Evolutionary conservation across 2,329 filamentous ascomycete genomes (phyloP).

Genomic region (Aspergillus caelatus): DNA sequence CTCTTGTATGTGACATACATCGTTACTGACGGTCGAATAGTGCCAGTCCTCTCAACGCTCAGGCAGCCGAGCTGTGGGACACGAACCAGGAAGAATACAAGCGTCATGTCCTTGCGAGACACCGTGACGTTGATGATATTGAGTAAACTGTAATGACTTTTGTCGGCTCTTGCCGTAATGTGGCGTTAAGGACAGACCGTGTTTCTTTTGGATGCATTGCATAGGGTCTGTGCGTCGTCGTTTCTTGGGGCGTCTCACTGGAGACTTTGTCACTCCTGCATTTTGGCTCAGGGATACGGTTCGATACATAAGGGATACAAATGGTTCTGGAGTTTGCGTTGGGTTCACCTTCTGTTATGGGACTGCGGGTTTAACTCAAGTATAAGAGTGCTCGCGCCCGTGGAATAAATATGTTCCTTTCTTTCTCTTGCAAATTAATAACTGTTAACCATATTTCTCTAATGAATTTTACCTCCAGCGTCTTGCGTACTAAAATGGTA

Average conservation of each 20-base stretch:
- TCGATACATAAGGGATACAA: constrained; percentile 14
- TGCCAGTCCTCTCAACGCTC: constrained; percentile 90
- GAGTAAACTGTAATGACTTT: constrained; percentile 30
- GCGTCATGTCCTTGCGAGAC: constrained; percentile 66
- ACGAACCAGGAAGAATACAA: constrained; percentile 86
- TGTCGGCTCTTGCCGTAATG: background rate
- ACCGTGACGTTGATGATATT: constrained; percentile 59
- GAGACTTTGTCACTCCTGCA: constrained; percentile 1
- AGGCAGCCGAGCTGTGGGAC: constrained; percentile 96
- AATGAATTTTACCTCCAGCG: background rate
- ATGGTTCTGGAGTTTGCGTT: constrained; percentile 22
- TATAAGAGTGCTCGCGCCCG: background rate
- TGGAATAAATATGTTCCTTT: background rate
- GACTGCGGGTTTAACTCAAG: constrained; percentile 3
- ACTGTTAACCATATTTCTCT: background rate
- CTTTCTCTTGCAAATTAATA: background rate
- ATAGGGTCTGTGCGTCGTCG: constrained; percentile 6
- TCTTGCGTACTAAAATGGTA: background rate
- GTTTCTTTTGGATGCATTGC: constrained; percentile 8
- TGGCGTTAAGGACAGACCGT: constrained; percentile 6
- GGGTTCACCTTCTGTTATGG: constrained; percentile 6
- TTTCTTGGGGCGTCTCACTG: constrained; percentile 1
- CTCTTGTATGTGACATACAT: background rate
- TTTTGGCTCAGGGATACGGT: constrained; percentile 7
- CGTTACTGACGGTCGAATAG: constrained; percentile 50